Evolutionary conservation across 2,329 filamentous ascomycete species (phyloP), one percentile per base, ranked within the genome.

Genomic region (Ophidiomyces ophidiicola): DNA sequence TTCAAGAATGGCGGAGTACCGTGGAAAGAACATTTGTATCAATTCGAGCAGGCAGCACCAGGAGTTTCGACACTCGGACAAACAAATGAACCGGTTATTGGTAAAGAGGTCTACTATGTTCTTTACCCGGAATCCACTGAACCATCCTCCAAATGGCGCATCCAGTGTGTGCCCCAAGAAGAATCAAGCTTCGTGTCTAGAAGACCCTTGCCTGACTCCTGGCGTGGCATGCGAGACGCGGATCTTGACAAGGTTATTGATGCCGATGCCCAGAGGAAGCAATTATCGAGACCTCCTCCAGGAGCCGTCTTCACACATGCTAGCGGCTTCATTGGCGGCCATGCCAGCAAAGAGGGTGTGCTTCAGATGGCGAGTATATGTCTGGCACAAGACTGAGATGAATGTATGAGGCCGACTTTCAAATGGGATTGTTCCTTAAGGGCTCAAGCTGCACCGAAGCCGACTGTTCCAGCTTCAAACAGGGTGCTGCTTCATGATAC

Each of bases 21-120:
- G 1, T 96, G 90, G 90, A 90, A 93, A 60, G 88, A 96, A 55
- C 90, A 98, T 60, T 71, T 98, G 12, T 96, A 94, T 66, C 77
- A 73, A 12, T 73, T 96, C 19, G 90, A 98, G 64, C 71, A 71
- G 50, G 71, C 78, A 54, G 52, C 53, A 5, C 49, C 50, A 0
- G 48, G 44, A 8, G n/a, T 20, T 11, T 19, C 44, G 10, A 40
- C 33, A 14, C 33, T 11, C 18, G 15, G 26, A 14, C 20, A 36
- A 3, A 34, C 20, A 4, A 31, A 39, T 17, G 61, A 66, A 55
- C 37, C 29, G 11, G 18, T 20, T 4, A 20, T 39, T 6, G 59
- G 59, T 40, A 54, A 50, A 52, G 73, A 76, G 50, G 78, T 88
- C 3, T 69, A 87, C 36, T 96, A 94, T 56, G 87, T 94, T 10